These are phyloP conservation scores for Pisolithus microcarpus DNA, from an alignment of 768 basidiomycete genomes.

Conservation along the genomic window DNA sequence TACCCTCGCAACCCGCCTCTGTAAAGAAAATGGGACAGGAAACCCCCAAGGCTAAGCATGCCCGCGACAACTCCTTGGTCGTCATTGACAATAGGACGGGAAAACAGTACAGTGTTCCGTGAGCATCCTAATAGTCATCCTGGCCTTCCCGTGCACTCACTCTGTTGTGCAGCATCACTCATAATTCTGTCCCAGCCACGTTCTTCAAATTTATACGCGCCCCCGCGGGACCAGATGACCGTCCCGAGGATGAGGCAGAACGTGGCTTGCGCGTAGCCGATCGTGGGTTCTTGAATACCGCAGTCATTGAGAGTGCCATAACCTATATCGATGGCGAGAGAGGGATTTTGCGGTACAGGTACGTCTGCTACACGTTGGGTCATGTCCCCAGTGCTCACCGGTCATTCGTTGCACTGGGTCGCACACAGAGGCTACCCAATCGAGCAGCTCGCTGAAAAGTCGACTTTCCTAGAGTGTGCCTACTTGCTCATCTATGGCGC, in stretches of 20 bases:
- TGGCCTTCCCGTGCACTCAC: not conserved
- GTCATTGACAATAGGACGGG: conserved; percentile 84
- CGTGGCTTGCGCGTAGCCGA: conserved; percentile 75
- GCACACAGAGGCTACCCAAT: conserved; percentile 78
- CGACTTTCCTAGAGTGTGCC: conserved; percentile 73
- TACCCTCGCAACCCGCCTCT: not conserved
- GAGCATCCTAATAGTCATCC: conserved; percentile 22
- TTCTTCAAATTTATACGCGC: conserved; percentile 76
- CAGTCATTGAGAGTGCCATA: conserved; percentile 72
- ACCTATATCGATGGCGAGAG: conserved; percentile 90
- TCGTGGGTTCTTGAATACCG: conserved; percentile 78
- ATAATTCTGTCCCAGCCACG: conserved; percentile 75
- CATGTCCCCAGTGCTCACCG: not conserved
- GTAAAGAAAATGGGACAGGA: conserved; percentile 22
- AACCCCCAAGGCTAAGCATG: conserved; percentile 4
- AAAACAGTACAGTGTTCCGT: conserved; percentile 69
- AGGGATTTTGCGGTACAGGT: conserved; percentile 79
- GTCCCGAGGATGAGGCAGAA: conserved; percentile 76
- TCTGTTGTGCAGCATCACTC: conserved; percentile 48
- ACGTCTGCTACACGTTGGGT: conserved; percentile 1
- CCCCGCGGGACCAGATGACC: conserved; percentile 47
- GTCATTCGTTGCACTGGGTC: not conserved
- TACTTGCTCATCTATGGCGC: conserved; percentile 87
- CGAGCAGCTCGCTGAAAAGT: conserved; percentile 78
- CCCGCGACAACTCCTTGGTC: conserved; percentile 38